A percentile compares a stretch with the other conserved stretches of the same genome.
phyloP scores from a whole-genome alignment of 306 rosid genomes.

The Dalbergia cultrata region DNA sequence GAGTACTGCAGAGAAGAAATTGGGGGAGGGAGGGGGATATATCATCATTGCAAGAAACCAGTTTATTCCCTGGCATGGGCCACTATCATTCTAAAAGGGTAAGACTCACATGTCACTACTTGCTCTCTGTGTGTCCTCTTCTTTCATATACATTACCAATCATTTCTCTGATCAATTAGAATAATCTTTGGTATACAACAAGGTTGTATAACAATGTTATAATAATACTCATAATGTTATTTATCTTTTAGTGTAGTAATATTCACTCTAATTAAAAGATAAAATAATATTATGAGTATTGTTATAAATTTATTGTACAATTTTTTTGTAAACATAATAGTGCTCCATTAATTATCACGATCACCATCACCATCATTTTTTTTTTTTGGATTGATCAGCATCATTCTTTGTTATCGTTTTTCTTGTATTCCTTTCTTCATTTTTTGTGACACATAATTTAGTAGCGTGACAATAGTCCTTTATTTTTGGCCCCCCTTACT shows the following conservation, averaged over 20 bases:
- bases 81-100: constrained; percentile 49
- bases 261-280: too few species aligned
- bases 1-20: neutral
- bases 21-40: neutral
- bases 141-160: constrained; percentile 27
- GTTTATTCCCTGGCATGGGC: constrained; percentile 60
- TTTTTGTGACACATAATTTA: neutral
- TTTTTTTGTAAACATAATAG: too few species aligned
- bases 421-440: neutral
- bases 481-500: neutral
- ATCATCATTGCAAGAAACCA: constrained; percentile 57
- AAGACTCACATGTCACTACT: constrained; percentile 61
- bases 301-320: too few species aligned
- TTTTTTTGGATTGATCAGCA: neutral
- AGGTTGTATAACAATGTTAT: too few species aligned
- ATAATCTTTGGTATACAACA: too few species aligned
- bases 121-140: constrained; percentile 50
- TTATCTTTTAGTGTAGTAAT: too few species aligned
- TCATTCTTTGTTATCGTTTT: neutral
- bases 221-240: too few species aligned
- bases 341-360: neutral
- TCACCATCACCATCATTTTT: too few species aligned
- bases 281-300: too few species aligned
- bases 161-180: neutral
- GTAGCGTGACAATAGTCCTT: neutral